Evolutionary conservation across 2,329 filamentous ascomycete species (phyloP).

Genomic region (Trichophyton benhamiae): DNA sequence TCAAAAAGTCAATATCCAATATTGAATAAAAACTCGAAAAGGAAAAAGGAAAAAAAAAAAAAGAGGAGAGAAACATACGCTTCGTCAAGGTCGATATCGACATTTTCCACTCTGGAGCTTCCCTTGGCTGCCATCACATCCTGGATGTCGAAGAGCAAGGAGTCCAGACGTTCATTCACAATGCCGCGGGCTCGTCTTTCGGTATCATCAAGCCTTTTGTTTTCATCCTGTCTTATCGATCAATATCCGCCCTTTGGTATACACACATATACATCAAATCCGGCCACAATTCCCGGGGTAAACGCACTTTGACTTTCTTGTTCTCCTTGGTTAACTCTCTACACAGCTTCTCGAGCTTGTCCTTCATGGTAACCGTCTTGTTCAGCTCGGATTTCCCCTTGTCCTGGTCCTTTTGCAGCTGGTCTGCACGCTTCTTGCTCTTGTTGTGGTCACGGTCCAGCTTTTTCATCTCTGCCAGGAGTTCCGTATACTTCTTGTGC

Average conservation of each 20-base stretch:
- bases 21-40: constrained; percentile 2
- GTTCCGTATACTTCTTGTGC: constrained; percentile 80
- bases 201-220: constrained; percentile 76
- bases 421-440: constrained; percentile 89
- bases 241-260: constrained; percentile 4
- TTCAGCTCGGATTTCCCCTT: constrained; percentile 74
- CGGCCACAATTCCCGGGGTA: background rate
- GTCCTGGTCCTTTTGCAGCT: constrained; percentile 93
- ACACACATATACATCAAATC: background rate
- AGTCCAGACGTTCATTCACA: constrained; percentile 74
- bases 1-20: constrained; percentile 14
- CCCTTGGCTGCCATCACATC: constrained; percentile 80
- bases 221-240: constrained; percentile 56
- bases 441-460: constrained; percentile 88
- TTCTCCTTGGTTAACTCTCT: constrained; percentile 92
- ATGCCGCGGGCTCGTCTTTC: constrained; percentile 72
- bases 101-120: constrained; percentile 63
- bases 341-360: constrained; percentile 93
- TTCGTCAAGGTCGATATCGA: constrained; percentile 81
- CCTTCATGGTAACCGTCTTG: constrained; percentile 82
- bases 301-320: constrained; percentile 82
- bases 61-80: constrained; percentile 45
- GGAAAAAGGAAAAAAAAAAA: too few species aligned
- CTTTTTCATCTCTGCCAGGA: constrained; percentile 89
- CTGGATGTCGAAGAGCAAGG: constrained; percentile 70